Base-by-base conservation (phyloP, 148 eudicot genomes). In the Linanthus parryae region DNA sequence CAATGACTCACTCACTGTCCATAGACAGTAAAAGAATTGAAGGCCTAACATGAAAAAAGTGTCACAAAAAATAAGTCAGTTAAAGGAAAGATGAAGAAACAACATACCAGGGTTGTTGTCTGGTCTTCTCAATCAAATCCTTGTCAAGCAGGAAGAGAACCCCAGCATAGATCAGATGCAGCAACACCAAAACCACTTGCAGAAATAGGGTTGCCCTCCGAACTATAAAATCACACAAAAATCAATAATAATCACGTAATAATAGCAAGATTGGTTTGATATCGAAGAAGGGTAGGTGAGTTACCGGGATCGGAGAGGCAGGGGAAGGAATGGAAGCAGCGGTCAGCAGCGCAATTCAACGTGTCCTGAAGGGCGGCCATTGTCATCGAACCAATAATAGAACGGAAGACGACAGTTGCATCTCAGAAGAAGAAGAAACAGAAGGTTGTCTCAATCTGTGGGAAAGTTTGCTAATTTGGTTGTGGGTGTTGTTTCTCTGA, bases 281-380 rank as follows among this genome's bases (percentile, higher is more conserved):
- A 15, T 14, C 37, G 36, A 27, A 18, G 57, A 11, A 14, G 7
- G 21, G 15, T 7, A 44, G 44, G 22, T 2, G 34, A 62, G 18
- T 1, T n/a, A 88, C 97, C 97, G 11, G 95, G 88, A 76, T 89
- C 94, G 62, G 85, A 72, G 59, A 89, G 83, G 52, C 90, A 82
- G 34, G 97, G 95, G 65, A 82, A 71, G 36, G 31, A 43, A 33
- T 43, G 59, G 47, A 54, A 56, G 68, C 76, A 80, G 22, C 71
- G 75, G 45, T 69, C 66, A 43, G 57, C 31, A 52, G 44, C 42
- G 39, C 57, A 64, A 52, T 79, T 73, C 57, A 62, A 61, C 11
- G 48, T 37, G 61, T 54, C 52, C 19, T 63, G 69, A 17, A 48
- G 43, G 13, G 65, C 71, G 63, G 57, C 60, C 59, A 52, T 68